Conservation (phyloP, 345 rosid species). For the Noccaea caerulescens region DNA sequence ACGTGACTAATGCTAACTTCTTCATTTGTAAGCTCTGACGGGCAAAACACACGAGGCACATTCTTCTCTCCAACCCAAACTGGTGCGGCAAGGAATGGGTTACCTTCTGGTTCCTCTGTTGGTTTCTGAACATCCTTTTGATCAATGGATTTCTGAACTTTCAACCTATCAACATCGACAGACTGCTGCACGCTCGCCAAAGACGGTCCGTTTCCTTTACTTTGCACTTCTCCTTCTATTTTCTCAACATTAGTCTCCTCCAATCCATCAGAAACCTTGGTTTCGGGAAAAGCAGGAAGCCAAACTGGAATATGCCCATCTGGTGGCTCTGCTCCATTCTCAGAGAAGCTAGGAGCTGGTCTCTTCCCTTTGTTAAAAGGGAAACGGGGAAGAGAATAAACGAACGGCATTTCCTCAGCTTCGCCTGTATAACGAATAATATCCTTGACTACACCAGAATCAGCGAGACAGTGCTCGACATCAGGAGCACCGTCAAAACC, state of each 20-base stretch:
- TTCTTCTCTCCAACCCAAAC: slow-evolving; percentile 67
- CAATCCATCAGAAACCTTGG: slow-evolving; percentile 43
- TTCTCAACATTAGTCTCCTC: slow-evolving; percentile 41
- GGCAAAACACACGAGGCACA: slow-evolving; percentile 54
- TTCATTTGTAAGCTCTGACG: slow-evolving; percentile 51
- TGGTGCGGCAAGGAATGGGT: slow-evolving; percentile 80
- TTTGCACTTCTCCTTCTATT: slow-evolving; percentile 43
- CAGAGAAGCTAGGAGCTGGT: slow-evolving; percentile 54
- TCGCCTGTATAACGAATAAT: slow-evolving; percentile 64
- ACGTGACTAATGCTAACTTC: slow-evolving; percentile 37
- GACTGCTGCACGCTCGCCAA: slow-evolving; percentile 50
- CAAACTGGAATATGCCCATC: slow-evolving; percentile 76
- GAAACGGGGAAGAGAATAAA: slow-evolving; percentile 62
- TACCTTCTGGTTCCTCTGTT: slow-evolving; percentile 48
- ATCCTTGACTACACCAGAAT: slow-evolving; percentile 68
- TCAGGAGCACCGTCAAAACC: slow-evolving; percentile 75
- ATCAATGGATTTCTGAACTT: slow-evolving; percentile 49
- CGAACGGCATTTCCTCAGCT: slow-evolving; percentile 62
- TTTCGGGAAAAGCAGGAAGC: slow-evolving; percentile 83
- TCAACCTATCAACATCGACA: slow-evolving; percentile 50
- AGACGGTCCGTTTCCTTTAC: slow-evolving; percentile 46
- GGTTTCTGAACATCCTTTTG: slow-evolving; percentile 47
- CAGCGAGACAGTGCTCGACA: slow-evolving; percentile 62
- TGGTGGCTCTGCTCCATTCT: slow-evolving; percentile 71
- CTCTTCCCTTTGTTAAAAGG: slow-evolving; percentile 64